Evolutionary conservation across 306 rosid genomes (phyloP), one percentile per base, ranked within the genome.

Genomic region (Hippophae tibetana): DNA sequence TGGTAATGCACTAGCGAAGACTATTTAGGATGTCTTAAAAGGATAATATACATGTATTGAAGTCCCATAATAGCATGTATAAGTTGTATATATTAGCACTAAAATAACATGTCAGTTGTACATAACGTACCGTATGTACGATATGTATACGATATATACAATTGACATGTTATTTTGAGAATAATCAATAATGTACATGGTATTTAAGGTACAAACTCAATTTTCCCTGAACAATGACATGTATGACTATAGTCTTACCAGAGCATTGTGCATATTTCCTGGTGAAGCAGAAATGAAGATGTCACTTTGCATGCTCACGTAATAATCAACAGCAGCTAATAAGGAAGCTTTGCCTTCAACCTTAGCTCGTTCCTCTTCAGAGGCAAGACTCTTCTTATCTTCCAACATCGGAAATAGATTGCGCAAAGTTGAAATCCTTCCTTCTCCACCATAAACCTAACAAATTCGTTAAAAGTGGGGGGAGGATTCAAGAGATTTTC

Each of bases 211-310:
- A 0, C 18, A 18, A 18, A 18, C 18, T 18, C 18, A 18, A 18
- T 18, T 18, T 18, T 18, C 1, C 23, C 5, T 31, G 38, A 1
- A 31, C 52, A 48, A 48, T 0, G 7, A 25, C 43, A 25, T 23
- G 11, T 47, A 50, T 8, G 12, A 42, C 2, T 44, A 43, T 54
- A 45, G 42, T 69, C 89, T 85, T 74, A 92, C 99, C 90, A 92
- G 55, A 62, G 99, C 96, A 55, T 92, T 92, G 78, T 92, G 99
- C 99, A 92, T 92, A 58, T 92, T 88, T 75, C 99, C 99, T 1
- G 96, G 96, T 43, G 99, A 88, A 76, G 96, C 99, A 75, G 96
- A 92, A 70, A 92, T 82, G 82, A 84, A 92, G 72, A 92, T 75
- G 81, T 88, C 86, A 61, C 95, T 92, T 44, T 82, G 90, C 86